Percentiles rank a stretch among this genome's conserved stretches.
These are phyloP conservation scores for Calonectria pteridis DNA, from an alignment of 2,329 filamentous ascomycete species.

Conservation along the genomic window DNA sequence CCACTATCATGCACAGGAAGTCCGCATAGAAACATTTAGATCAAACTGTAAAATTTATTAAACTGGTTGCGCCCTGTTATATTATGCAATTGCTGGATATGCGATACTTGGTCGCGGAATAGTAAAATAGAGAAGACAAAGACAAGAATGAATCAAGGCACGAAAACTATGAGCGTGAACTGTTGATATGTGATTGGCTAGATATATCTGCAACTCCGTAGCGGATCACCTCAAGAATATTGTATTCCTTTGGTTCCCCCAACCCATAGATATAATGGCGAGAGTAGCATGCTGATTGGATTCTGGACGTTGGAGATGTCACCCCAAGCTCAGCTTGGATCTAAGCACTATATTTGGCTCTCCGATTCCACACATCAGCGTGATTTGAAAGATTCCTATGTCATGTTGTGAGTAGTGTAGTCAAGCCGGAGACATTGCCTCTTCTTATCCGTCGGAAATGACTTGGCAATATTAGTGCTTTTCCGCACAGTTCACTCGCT, in stretches of 20 bases:
- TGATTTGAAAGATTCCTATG: too few relatives aligned
- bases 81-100: not conserved
- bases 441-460: conserved; percentile 6
- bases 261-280: too few relatives aligned
- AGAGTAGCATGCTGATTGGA: not conserved
- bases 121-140: not conserved
- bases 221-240: not conserved
- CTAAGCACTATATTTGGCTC: not conserved
- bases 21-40: not conserved
- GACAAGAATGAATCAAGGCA: not conserved
- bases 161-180: not conserved
- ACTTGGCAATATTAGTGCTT: not conserved
- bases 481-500: not conserved
- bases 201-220: not conserved
- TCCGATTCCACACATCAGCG: not conserved
- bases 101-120: not conserved
- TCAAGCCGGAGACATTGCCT: too few relatives aligned
- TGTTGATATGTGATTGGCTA: not conserved
- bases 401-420: too few relatives aligned
- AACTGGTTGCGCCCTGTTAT: not conserved
- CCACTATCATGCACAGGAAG: conserved; percentile 49
- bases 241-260: not conserved
- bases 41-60: not conserved
- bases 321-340: not conserved
- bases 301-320: not conserved